Evolutionary conservation across 1,139 yeast genomes (phyloP).

Genomic region (Yamadazyma diddensiae): DNA sequence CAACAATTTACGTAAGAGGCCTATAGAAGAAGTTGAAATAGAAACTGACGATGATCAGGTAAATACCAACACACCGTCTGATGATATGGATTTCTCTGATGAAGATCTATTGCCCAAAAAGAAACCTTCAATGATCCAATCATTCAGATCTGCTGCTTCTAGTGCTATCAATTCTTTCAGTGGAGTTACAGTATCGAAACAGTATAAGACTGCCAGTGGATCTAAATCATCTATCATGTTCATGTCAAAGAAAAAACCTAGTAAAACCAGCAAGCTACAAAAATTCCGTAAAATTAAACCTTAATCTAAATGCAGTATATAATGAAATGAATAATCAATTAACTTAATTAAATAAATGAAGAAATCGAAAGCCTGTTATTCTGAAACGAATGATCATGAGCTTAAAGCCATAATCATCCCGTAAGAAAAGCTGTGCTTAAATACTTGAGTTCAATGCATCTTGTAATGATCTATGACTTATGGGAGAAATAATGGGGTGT

Average conservation of each 20-base stretch:
- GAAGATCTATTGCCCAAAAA: constrained; percentile 38
- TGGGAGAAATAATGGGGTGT: constrained; percentile 35
- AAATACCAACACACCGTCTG: constrained; percentile 10
- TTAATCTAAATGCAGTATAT: constrained; percentile 4
- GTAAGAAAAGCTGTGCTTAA: not conserved
- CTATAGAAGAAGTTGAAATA: constrained; percentile 16
- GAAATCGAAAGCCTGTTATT: constrained; percentile 1
- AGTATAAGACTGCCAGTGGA: constrained; percentile 55
- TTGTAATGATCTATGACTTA: constrained; percentile 31
- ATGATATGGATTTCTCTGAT: constrained; percentile 18
- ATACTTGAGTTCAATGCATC: constrained; percentile 29
- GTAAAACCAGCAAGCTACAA: constrained; percentile 5
- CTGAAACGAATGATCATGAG: constrained; percentile 1
- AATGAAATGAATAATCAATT: not conserved
- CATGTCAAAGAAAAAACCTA: constrained; percentile 33
- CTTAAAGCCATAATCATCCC: constrained; percentile 4
- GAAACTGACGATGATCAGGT: constrained; percentile 16
- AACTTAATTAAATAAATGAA: not conserved
- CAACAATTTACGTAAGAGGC: constrained; percentile 20
- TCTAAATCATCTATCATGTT: constrained; percentile 60
- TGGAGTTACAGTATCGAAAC: constrained; percentile 57
- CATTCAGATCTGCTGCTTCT: constrained; percentile 40
- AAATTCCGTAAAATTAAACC: constrained; percentile 8
- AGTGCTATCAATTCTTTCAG: constrained; percentile 39
- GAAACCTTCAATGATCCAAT: constrained; percentile 47